A percentile compares a stretch with the other conserved stretches of the same genome.
Evolutionary conservation across 768 basidiomycete genomes (phyloP).

Genomic region (Pisolithus orientalis): DNA sequence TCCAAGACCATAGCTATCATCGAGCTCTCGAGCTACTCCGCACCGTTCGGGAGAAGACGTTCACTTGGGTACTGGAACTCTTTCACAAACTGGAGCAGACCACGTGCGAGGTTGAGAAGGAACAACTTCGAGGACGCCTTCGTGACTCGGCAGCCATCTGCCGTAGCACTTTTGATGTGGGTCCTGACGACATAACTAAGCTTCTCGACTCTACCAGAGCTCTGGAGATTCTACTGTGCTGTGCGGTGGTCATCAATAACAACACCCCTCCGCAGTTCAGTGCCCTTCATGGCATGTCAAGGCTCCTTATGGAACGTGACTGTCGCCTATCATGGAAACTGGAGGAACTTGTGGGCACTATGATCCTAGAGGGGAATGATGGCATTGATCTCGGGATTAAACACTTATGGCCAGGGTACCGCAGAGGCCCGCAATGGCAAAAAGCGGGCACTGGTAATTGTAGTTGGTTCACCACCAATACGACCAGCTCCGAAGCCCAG

Average conservation of each 20-base stretch:
- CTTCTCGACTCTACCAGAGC: constrained; percentile 17
- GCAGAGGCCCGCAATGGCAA: too few relatives aligned
- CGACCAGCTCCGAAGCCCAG: too few relatives aligned
- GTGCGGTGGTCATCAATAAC: constrained; percentile 25
- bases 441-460: too few relatives aligned
- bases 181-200: not conserved
- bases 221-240: constrained; percentile 24
- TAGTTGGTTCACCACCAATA: too few relatives aligned
- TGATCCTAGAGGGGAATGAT: too few relatives aligned
- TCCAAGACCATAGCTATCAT: constrained; percentile 2
- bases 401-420: too few relatives aligned
- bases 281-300: constrained; percentile 4
- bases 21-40: constrained; percentile 19
- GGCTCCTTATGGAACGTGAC: not conserved
- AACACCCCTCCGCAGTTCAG: constrained; percentile 13
- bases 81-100: constrained; percentile 9
- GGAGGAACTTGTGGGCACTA: too few relatives aligned
- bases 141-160: constrained; percentile 32
- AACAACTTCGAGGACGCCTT: constrained; percentile 11
- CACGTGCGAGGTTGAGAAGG: not conserved
- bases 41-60: constrained; percentile 20
- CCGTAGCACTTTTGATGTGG: constrained; percentile 32
- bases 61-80: constrained; percentile 30
- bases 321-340: too few relatives aligned
- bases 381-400: too few relatives aligned